Evolutionary conservation across 176 grass and related monocot species (phyloP), one percentile per base, ranked within the genome.

Genomic region (Oryza glaberrima): DNA sequence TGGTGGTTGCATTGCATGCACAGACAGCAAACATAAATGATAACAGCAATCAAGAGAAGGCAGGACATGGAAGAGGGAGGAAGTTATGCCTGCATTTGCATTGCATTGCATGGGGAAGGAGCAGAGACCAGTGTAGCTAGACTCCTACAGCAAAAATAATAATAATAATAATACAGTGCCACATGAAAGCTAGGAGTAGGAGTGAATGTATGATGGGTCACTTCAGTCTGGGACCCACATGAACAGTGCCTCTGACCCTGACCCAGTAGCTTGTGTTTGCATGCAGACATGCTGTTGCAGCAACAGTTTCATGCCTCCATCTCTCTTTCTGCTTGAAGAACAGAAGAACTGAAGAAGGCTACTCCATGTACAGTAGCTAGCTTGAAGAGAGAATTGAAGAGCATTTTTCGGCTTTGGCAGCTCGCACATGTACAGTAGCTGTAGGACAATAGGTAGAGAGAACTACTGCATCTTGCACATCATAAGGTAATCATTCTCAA

Each of bases 91-190:
- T 63, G 58, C 58, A 63, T 23, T 58, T n/a, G 20, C 58, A 63
- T 68, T 71, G 79, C 35, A 36, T 36, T 36, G 35, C 73, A 70
- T 84, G 82, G 82, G 73, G 82, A 84, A 77, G 82, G 82, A 84
- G 82, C 82, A 45, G 82, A 32, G 65, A 32, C 64, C 58, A 63
- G 58, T 44, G 43, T 44, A 35, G 34, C 4, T 35, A 60, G 56
- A 9, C 56, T 60, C 56, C 56, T 60, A 63, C 58, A 63, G 58
- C 20, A 63, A 63, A 11, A 58, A 17, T 20, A 26, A 26, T 26
- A 26, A 26, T 26, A 58, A 54, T 16, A 51, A 19, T 7, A 20
- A 16, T 73, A 48, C 56, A 74, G 56, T 60, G n/a, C 35, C 54
- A 7, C 1, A 64, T 65, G 58, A 68, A 84, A 84, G 82, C 61